phyloP scores from a whole-genome alignment of 1,284 basidiomycete genomes.

The Boletus hoseneyae region DNA sequence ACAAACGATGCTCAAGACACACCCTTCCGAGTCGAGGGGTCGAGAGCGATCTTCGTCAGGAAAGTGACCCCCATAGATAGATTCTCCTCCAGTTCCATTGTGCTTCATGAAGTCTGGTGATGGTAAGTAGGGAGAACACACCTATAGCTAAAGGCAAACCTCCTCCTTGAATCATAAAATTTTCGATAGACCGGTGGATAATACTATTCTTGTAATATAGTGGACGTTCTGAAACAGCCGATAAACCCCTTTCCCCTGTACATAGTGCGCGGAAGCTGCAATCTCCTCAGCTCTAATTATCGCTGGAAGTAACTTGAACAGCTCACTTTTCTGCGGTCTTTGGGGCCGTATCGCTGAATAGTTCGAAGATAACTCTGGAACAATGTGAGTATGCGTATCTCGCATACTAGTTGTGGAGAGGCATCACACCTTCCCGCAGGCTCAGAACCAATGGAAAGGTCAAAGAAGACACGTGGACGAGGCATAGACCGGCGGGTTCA shows the following conservation, averaged over 20 bases:
- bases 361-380: conserved; percentile 73
- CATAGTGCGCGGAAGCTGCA: conserved; percentile 82
- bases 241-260: conserved; percentile 82
- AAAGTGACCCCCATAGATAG: conserved; percentile 75
- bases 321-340: conserved; percentile 84
- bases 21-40: conserved; percentile 64
- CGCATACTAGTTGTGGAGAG: neutral
- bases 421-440: conserved; percentile 55
- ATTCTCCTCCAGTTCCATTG: conserved; percentile 81
- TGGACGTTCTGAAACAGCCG: conserved; percentile 56
- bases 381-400: conserved; percentile 2
- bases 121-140: conserved; percentile 2
- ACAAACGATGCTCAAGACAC: conserved; percentile 15
- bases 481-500: conserved; percentile 14
- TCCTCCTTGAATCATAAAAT: conserved; percentile 89
- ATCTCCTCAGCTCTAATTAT: conserved; percentile 9
- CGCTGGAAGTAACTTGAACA: neutral
- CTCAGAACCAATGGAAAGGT: conserved; percentile 52
- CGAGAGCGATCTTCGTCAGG: conserved; percentile 72
- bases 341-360: conserved; percentile 73
- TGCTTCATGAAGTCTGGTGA: conserved; percentile 69
- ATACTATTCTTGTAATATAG: conserved; percentile 82
- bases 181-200: conserved; percentile 76
- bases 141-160: conserved; percentile 35
- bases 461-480: conserved; percentile 66